Percentiles rank a stretch among this genome's conserved stretches.
Evolutionary conservation across 2,329 filamentous ascomycete genomes (phyloP).

Genomic region (Apiospora phragmitis): DNA sequence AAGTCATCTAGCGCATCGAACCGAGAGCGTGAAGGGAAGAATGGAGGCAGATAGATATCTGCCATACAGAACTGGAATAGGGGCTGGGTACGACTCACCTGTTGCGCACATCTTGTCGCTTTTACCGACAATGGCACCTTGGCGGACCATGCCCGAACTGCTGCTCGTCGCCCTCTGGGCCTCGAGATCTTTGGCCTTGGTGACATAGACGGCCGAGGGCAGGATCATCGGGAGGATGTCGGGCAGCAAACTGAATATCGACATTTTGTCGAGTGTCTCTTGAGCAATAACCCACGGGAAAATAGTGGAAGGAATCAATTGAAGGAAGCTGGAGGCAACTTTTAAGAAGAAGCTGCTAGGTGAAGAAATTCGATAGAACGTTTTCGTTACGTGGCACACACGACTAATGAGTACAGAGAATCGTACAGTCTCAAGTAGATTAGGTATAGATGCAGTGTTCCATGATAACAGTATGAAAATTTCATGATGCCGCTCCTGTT

Average conservation of each 20-base stretch:
- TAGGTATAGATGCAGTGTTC: not conserved
- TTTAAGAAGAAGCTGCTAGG: not conserved
- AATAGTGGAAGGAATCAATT: not conserved
- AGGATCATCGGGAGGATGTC: constrained; percentile 62
- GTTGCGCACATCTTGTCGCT: constrained; percentile 68
- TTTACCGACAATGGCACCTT: constrained; percentile 62
- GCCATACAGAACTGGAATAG: not conserved
- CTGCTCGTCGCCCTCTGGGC: constrained; percentile 32
- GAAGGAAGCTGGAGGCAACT: not conserved
- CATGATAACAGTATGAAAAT: not conserved
- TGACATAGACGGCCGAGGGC: constrained; percentile 58
- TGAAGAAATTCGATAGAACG: not conserved
- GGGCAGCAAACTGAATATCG: constrained; percentile 55
- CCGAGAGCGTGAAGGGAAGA: not conserved
- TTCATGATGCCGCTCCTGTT: not conserved
- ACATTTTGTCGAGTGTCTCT: constrained; percentile 35
- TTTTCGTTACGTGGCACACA: not conserved
- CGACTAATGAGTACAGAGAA: not conserved
- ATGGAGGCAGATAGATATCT: not conserved
- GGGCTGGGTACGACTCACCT: constrained; percentile 42
- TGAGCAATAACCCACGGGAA: not conserved
- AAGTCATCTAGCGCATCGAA: constrained; percentile 4
- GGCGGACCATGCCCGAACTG: constrained; percentile 35
- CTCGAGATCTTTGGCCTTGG: constrained; percentile 46
- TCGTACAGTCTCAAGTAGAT: not conserved